Evolutionary conservation across 2,329 filamentous ascomycete genomes (phyloP).

Genomic region (Talaromyces funiculosus): DNA sequence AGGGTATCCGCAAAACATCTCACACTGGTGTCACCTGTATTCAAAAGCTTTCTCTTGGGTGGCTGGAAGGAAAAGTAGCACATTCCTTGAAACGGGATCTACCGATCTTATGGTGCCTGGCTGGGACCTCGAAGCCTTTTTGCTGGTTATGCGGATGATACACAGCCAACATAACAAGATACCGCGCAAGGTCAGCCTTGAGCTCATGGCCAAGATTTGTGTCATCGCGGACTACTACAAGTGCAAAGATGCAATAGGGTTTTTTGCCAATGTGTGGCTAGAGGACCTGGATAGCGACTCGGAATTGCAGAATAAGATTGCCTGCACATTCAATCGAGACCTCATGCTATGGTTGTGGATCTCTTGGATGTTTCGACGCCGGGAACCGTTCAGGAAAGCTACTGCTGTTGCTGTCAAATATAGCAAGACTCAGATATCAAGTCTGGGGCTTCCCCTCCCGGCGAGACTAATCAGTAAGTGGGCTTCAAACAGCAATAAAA

Average conservation of each 20-base stretch:
- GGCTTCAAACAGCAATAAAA: background rate
- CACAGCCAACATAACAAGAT: constrained; percentile 18
- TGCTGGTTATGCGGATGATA: constrained; percentile 21
- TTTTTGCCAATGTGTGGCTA: constrained; percentile 18
- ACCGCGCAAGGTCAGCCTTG: constrained; percentile 13
- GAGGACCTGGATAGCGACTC: background rate
- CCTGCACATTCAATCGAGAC: background rate
- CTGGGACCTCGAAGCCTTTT: constrained; percentile 22
- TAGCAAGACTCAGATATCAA: background rate
- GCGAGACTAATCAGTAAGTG: background rate
- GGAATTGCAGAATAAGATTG: background rate
- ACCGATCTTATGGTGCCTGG: constrained; percentile 18
- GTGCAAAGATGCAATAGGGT: constrained; percentile 18
- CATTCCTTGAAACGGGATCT: constrained; percentile 14
- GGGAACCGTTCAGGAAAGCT: background rate
- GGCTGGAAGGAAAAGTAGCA: constrained; percentile 19
- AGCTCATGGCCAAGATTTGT: constrained; percentile 15
- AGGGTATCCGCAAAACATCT: constrained; percentile 24
- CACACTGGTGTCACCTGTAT: constrained; percentile 19
- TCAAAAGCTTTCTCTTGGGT: constrained; percentile 18
- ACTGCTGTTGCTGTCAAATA: background rate
- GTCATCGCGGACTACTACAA: constrained; percentile 21
- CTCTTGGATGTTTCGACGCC: constrained; percentile 22
- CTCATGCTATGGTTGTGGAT: constrained; percentile 19
- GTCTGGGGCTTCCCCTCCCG: constrained; percentile 11